Evolutionary conservation across 2,329 filamentous ascomycete genomes (phyloP).

Genomic region (Arthrobotrys conoides): DNA sequence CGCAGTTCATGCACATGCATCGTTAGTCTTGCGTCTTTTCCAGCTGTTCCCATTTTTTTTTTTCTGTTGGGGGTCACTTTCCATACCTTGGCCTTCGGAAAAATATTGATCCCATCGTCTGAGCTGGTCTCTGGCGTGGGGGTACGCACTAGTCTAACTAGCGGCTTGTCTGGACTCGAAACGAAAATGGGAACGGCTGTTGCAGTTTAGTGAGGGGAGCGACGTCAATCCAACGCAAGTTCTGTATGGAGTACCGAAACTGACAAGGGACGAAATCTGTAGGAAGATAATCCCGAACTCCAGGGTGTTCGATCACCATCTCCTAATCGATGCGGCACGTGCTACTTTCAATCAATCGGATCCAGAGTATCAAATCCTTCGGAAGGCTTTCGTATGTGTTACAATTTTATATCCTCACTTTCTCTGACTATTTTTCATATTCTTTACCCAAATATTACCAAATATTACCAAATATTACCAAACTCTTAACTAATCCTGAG

Average conservation of each 20-base stretch:
- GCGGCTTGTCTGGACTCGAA: not conserved
- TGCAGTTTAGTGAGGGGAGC: not conserved
- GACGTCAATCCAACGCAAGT: slow-evolving; percentile 40
- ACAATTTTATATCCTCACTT: not conserved
- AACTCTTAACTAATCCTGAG: slow-evolving; percentile 3
- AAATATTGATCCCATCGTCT: slow-evolving; percentile 56
- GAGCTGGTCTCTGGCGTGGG: slow-evolving; percentile 37
- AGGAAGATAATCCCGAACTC: slow-evolving; percentile 63
- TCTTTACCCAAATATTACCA: not conserved
- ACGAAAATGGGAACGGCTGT: not conserved
- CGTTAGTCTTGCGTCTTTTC: slow-evolving; percentile 26
- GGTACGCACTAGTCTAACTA: not conserved
- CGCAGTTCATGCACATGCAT: slow-evolving; percentile 12
- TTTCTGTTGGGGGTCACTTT: slow-evolving; percentile 25
- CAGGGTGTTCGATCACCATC: slow-evolving; percentile 65
- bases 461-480: not conserved
- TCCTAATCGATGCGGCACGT: slow-evolving; percentile 64
- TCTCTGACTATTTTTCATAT: not conserved
- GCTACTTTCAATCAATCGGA: slow-evolving; percentile 61
- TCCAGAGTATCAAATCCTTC: slow-evolving; percentile 63
- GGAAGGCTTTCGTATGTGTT: slow-evolving; percentile 59
- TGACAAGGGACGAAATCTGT: not conserved
- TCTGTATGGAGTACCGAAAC: not conserved
- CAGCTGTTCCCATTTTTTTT: slow-evolving; percentile 6
- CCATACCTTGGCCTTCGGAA: slow-evolving; percentile 42